phyloP scores from a whole-genome alignment of 805 yeast genomes.

The Maudiozyma saulgeensis region DNA sequence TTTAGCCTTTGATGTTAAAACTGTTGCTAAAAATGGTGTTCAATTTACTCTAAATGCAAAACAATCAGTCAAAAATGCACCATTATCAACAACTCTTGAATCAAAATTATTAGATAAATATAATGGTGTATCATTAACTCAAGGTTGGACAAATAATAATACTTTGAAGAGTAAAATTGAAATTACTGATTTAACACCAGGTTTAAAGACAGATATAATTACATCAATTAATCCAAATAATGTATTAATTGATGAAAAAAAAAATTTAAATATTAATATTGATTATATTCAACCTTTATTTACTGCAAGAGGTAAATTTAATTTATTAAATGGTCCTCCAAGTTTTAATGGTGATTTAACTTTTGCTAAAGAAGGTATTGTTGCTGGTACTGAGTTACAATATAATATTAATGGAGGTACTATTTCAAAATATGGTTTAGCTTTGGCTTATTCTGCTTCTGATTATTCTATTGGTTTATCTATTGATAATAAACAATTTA shows the following conservation, averaged over 20 bases:
- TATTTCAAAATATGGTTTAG: conserved; percentile 87
- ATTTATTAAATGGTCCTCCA: conserved; percentile 82
- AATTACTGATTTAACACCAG: conserved; percentile 86
- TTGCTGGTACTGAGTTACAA: conserved; percentile 94
- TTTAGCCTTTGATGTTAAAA: conserved; percentile 81
- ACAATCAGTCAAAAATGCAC: conserved; percentile 61
- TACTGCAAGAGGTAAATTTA: conserved; percentile 90
- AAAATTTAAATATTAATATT: conserved; percentile 56
- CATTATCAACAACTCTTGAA: conserved; percentile 82
- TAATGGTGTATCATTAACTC: conserved; percentile 85
- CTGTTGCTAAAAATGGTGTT: conserved; percentile 94
- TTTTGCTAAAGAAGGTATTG: conserved; percentile 89
- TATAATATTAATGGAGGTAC: conserved; percentile 90
- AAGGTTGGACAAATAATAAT: conserved; percentile 90
- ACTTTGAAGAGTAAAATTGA: conserved; percentile 87
- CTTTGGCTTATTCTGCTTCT: conserved; percentile 85
- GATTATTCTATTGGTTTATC: conserved; percentile 66
- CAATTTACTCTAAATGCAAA: conserved; percentile 90
- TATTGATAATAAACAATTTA: conserved; percentile 74
- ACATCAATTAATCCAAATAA: conserved; percentile 82
- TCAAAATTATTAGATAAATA: conserved; percentile 89
- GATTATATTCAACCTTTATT: conserved; percentile 87
- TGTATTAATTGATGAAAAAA: conserved; percentile 47
- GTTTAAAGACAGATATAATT: conserved; percentile 84
- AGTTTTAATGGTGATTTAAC: conserved; percentile 90